A percentile compares a stretch with the other conserved stretches of the same genome.
These are phyloP conservation scores for Phytophthora idaei DNA, from an alignment of 352 stramenopile genomes.

Conservation along the genomic window DNA sequence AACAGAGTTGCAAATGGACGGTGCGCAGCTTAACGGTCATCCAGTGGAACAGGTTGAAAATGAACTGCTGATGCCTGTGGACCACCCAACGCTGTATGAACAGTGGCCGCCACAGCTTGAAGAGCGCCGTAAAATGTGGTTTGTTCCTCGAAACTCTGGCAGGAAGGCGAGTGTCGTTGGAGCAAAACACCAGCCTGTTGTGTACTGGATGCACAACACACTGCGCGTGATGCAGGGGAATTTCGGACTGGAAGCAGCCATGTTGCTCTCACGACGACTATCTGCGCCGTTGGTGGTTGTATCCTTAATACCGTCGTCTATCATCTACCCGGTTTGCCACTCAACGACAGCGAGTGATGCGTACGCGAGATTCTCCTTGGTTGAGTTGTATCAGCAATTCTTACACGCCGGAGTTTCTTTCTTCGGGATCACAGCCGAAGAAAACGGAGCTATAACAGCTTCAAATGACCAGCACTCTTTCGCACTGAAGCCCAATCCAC, in stretches of 20 bases:
- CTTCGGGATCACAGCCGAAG: slow-evolving; percentile 44
- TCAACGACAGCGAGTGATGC: slow-evolving; percentile 59
- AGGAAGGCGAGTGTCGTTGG: slow-evolving; percentile 11
- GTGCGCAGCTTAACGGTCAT: neutral
- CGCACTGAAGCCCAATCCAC: slow-evolving; percentile 25
- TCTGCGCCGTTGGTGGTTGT: slow-evolving; percentile 52
- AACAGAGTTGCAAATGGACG: neutral
- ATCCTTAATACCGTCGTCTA: slow-evolving; percentile 48
- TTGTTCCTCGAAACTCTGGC: slow-evolving; percentile 21
- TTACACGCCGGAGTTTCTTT: slow-evolving; percentile 47
- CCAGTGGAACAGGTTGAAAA: slow-evolving; percentile 7
- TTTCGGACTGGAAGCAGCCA: slow-evolving; percentile 58
- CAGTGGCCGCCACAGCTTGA: slow-evolving; percentile 58
- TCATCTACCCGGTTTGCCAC: slow-evolving; percentile 64
- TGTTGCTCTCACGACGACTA: slow-evolving; percentile 50
- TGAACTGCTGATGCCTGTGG: slow-evolving; percentile 1
- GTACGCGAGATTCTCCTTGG: slow-evolving; percentile 55
- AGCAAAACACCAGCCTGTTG: slow-evolving; percentile 32
- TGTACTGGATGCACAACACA: slow-evolving; percentile 79
- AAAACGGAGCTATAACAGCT: slow-evolving; percentile 1
- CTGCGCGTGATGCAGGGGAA: slow-evolving; percentile 68
- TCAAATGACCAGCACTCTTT: slow-evolving; percentile 4
- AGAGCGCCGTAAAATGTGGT: slow-evolving; percentile 53
- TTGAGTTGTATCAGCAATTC: slow-evolving; percentile 57
- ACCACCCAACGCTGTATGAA: slow-evolving; percentile 35